Base-by-base conservation (phyloP, 176 grass and related monocot genomes). In the Aegilops bicornis region DNA sequence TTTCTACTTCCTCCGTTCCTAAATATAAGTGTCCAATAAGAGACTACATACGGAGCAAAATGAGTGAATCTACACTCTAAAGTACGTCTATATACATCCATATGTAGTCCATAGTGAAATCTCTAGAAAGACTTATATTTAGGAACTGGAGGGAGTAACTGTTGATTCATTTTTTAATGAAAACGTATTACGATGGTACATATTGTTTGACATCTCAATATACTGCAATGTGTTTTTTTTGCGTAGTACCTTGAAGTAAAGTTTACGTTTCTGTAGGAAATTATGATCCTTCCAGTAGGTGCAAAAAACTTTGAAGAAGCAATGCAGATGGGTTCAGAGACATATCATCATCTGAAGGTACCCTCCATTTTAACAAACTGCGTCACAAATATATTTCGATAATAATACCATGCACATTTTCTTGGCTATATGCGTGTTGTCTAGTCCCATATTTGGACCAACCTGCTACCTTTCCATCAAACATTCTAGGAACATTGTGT, bases 301-400 rank as follows among this genome's bases (percentile, higher is more conserved):
- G 94, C 97, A 65, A 99, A 85, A 81, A 94, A 82, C 42, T 96
- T 99, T 70, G 83, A 94, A 88, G 94, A 99, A 91, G 94, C 97
- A 82, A 92, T 99, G 90, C 90, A 94, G 79, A 99, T 99, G 92
- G 90, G 92, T 83, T 93, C 92, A 10, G 90, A 99, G 83, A 96
- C 97, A 36, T 99, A 96, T 90, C 94, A 99, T 82, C 89, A 99
- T 87, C 90, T 99, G 27, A 99, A 96, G 97, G 97, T 99, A 86
- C 42, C 42, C 7, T n/a, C 35, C n/a, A 10, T 45, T 87, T 66
- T 85, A 88, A 73, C 32, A 78, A 48, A 66, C 33, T 65, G 24
- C 37, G 67, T 64, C 40, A 42, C n/a, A 25, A 11, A 67, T 52
- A 15, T 83, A 20, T 47, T 17, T 77, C 27, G 32, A 67, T 63